Evolutionary conservation across 495 filamentous ascomycete species (phyloP).

Genomic region (Astrocystis sublimbata): DNA sequence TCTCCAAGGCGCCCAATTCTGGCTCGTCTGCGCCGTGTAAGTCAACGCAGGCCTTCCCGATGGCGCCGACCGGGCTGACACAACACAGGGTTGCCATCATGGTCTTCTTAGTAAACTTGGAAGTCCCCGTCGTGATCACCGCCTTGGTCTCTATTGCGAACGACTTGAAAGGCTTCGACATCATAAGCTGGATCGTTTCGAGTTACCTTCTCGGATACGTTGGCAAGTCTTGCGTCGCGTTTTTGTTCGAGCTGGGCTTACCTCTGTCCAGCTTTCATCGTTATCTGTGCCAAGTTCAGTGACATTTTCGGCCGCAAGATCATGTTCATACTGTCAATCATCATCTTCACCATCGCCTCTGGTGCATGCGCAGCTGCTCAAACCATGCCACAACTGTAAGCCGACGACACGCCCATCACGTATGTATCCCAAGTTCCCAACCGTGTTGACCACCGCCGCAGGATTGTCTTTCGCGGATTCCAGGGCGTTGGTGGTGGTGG

Average conservation of each 20-base stretch:
- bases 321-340: constrained; percentile 42
- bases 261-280: constrained; percentile 42
- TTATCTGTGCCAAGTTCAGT: constrained; percentile 54
- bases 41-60: background rate
- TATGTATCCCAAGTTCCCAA: too few species aligned
- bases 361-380: constrained; percentile 51
- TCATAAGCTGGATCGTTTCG: constrained; percentile 50
- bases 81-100: background rate
- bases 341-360: constrained; percentile 54
- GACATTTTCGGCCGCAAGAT: constrained; percentile 56
- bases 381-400: constrained; percentile 51
- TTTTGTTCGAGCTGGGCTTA: background rate
- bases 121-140: constrained; percentile 50
- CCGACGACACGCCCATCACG: too few species aligned
- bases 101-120: constrained; percentile 46
- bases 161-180: constrained; percentile 42
- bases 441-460: too few species aligned
- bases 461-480: constrained; percentile 55
- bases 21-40: background rate
- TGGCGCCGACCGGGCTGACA: background rate
- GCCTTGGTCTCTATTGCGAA: constrained; percentile 50
- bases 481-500: constrained; percentile 59
- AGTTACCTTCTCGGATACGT: constrained; percentile 14
- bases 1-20: background rate
- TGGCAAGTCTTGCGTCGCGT: background rate